Evolutionary conservation across 129 eudicot species (phyloP).

Genomic region (Ambrosia trifida): DNA sequence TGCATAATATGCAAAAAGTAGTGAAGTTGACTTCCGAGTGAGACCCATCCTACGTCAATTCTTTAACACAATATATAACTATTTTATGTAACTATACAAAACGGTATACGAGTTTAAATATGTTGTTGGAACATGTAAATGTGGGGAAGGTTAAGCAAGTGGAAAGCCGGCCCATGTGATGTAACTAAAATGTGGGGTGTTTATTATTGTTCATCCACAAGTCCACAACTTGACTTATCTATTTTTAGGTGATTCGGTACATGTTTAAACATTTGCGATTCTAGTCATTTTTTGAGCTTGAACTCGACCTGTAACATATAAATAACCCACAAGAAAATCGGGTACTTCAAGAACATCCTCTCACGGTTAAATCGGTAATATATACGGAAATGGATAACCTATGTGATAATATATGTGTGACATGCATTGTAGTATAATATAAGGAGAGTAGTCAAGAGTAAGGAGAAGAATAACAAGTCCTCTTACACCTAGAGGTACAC

Average conservation of each 20-base stretch:
- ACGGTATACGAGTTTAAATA: background rate
- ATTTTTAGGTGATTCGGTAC: background rate
- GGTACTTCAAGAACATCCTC: background rate
- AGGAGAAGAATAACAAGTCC: too few relatives aligned
- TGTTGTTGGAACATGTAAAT: background rate
- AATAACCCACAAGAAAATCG: background rate
- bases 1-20: slow-evolving; percentile 26
- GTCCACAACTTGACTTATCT: background rate
- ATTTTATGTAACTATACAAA: background rate
- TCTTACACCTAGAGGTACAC: too few relatives aligned
- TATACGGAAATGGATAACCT: background rate
- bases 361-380: background rate
- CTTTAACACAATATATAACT: background rate
- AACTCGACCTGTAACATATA: background rate
- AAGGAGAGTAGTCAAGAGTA: too few relatives aligned
- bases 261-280: background rate
- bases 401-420: background rate
- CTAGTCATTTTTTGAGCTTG: background rate
- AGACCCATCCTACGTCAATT: slow-evolving; percentile 19
- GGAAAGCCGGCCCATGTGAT: slow-evolving; percentile 17
- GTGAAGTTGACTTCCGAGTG: slow-evolving; percentile 25
- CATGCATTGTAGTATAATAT: too few relatives aligned
- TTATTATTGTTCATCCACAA: background rate
- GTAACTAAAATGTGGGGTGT: slow-evolving; percentile 18
- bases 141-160: slow-evolving; percentile 22